phyloP scores from a whole-genome alignment of 2,329 filamentous ascomycete species.

The Lachnellula willkommii region DNA sequence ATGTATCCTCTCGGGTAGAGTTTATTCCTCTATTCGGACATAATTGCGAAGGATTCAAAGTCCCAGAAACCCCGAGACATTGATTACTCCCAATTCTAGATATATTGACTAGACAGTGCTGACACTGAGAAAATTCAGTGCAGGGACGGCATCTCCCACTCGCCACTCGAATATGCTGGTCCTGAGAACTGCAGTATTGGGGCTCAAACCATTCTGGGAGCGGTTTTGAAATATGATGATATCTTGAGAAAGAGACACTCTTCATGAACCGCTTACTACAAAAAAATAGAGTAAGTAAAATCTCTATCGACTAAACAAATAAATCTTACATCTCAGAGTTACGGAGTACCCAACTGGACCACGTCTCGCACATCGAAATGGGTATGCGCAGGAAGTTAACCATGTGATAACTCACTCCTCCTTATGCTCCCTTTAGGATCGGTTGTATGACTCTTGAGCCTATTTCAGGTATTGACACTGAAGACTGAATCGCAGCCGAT shows the following conservation, averaged over 20 bases:
- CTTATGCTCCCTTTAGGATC: background rate
- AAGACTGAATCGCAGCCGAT: background rate
- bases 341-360: background rate
- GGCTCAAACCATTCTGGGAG: constrained; percentile 40
- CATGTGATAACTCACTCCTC: background rate
- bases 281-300: background rate
- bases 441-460: background rate
- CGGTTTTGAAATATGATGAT: constrained; percentile 33
- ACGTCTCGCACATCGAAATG: background rate
- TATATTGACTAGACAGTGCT: no score
- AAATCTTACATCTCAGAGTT: background rate
- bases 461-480: background rate
- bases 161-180: constrained; percentile 54
- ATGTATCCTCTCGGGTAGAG: no score
- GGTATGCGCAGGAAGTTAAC: background rate
- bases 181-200: constrained; percentile 52
- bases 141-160: constrained; percentile 54
- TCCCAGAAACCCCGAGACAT: no score
- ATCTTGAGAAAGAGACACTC: constrained; percentile 6
- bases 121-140: constrained; percentile 28
- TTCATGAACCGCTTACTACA: background rate
- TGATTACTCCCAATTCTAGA: no score
- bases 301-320: background rate
- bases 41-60: no score
- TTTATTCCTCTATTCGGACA: no score